Evolutionary conservation across 345 rosid species (phyloP).

Genomic region (Eutrema yunnanense): DNA sequence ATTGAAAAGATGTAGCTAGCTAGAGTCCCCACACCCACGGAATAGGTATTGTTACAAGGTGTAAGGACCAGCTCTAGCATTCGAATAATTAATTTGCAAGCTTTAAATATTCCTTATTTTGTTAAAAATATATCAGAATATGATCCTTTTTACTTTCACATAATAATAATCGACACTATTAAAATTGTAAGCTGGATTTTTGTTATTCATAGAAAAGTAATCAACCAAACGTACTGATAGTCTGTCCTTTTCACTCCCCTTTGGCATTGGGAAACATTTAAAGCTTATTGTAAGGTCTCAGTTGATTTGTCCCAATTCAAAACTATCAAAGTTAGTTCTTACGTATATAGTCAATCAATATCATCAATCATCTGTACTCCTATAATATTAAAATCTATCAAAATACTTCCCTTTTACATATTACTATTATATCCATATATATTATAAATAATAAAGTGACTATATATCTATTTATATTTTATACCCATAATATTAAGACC

Average conservation of each 20-base stretch:
- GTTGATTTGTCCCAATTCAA: neutral
- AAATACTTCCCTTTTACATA: neutral
- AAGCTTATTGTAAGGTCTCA: constrained; percentile 1
- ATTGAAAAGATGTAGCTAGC: constrained; percentile 1
- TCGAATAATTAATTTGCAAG: constrained; percentile 18
- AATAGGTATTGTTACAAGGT: constrained; percentile 9
- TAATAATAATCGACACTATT: neutral
- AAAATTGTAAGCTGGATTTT: neutral
- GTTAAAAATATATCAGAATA: neutral
- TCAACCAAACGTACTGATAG: neutral
- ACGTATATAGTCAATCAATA: constrained; percentile 13
- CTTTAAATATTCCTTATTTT: neutral
- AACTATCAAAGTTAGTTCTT: constrained; percentile 7
- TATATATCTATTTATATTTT: neutral
- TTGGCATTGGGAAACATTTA: neutral
- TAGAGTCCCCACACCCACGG: neutral
- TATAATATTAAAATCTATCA: neutral
- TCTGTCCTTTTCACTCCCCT: neutral
- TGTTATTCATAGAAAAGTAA: neutral
- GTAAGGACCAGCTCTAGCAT: constrained; percentile 20
- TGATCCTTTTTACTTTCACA: neutral
- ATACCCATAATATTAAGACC: neutral
- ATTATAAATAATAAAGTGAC: neutral
- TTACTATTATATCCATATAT: neutral
- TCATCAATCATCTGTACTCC: neutral